Base-by-base conservation (phyloP, 306 rosid genomes). In the Gynostemma pentaphyllum region DNA sequence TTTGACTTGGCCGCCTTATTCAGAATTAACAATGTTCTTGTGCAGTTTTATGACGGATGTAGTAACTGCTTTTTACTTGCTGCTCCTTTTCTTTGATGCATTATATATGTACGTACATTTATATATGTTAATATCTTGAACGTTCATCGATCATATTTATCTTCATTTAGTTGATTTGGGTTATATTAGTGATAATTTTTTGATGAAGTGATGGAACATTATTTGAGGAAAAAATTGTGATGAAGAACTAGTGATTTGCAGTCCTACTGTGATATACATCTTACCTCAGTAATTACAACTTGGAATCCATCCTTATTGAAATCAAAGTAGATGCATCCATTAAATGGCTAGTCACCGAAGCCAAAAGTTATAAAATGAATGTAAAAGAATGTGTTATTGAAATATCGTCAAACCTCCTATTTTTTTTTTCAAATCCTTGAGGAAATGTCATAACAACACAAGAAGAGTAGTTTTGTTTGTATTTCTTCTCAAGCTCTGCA, bases 1-100 rank as follows among this genome's bases (percentile, higher is more conserved):
- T 67, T 13, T 23, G 75, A 54, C 21, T 70, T 42, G 44, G 62
- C 54, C 67, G 72, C 26, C 45, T 18, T 54, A 15, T 68, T 23
- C 32, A 9, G 23, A 32, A 69, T 64, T 21, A 47, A 42, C 13
- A 23, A 49, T 62, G 7, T 18, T 59, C 4, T 4, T 36, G 22
- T 0, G 46, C 9, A 30, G 2, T 32, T 9, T 13, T 12, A 36
- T 34, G 21, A 34, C 28, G 54, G 36, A 1, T 26, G 19, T 62
- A 27, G 40, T 23, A 62, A 44, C 7, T 45, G 9, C 21, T 15
- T 19, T 49, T 49, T 4, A 41, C 32, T 22, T 22, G 46, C 30
- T 12, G 47, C 65, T 4, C 32, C 13, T 11, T 11, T 57, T 57
- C 10, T 2, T 29, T 37, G 47, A 6, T 37, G 47, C 6, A 59